Conservation (phyloP, 2,329 filamentous ascomycete genomes). For the Neoscytalidium dimidiatum region DNA sequence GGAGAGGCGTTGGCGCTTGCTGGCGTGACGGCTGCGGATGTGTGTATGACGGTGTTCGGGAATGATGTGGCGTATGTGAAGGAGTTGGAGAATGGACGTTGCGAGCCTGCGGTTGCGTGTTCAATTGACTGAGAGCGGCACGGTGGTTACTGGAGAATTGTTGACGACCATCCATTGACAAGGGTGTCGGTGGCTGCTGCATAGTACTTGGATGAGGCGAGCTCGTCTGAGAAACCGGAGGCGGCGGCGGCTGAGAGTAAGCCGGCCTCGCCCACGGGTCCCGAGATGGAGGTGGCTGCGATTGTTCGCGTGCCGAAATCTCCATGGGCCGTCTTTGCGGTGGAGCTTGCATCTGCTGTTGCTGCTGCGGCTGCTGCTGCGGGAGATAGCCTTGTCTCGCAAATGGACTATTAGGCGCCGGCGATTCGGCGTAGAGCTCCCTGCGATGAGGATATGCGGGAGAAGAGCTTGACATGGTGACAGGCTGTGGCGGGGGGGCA, state of each 20-base stretch:
- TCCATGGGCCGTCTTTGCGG: constrained; percentile 4
- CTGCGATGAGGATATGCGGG: constrained; percentile 5
- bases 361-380: neutral
- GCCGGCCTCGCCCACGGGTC: constrained; percentile 6
- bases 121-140: constrained; percentile 16
- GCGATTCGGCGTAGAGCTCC: constrained; percentile 7
- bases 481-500: neutral
- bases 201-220: constrained; percentile 10
- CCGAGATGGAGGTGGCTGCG: constrained; percentile 12
- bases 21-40: constrained; percentile 15
- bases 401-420: constrained; percentile 9
- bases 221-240: constrained; percentile 4
- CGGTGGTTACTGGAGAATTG: constrained; percentile 5
- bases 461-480: constrained; percentile 9
- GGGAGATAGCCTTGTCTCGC: constrained; percentile 1
- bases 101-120: constrained; percentile 9
- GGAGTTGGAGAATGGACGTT: constrained; percentile 17
- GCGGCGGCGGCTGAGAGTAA: constrained; percentile 9
- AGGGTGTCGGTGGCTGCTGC: neutral
- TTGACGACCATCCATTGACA: neutral
- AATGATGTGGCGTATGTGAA: constrained; percentile 13
- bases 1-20: constrained; percentile 15
- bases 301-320: constrained; percentile 5
- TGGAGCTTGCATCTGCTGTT: constrained; percentile 16
- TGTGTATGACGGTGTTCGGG: constrained; percentile 16